Conservation (phyloP, 1,284 basidiomycete genomes). For the Ustilago xerochloae region DNA sequence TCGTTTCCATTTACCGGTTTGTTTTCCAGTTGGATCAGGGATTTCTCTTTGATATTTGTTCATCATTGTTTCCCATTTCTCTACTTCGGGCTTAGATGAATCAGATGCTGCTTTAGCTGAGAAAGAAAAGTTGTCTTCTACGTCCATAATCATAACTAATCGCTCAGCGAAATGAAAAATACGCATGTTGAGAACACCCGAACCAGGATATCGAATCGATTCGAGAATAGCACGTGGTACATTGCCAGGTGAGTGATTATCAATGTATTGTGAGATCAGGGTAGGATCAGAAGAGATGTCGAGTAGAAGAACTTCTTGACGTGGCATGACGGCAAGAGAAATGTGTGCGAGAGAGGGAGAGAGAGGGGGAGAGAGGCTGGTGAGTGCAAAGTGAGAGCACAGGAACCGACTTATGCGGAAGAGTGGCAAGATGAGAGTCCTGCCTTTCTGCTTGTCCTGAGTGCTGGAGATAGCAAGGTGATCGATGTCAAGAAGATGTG, state of each 20-base stretch:
- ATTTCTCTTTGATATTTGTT: slow-evolving; percentile 29
- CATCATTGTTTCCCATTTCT: slow-evolving; percentile 33
- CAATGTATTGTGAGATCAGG: slow-evolving; percentile 34
- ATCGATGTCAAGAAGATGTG: not conserved
- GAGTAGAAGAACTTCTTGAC: slow-evolving; percentile 34
- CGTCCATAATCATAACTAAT: slow-evolving; percentile 42
- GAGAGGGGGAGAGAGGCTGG: too few species aligned
- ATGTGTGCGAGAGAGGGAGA: too few species aligned
- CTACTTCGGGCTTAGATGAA: slow-evolving; percentile 18
- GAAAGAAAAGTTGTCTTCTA: slow-evolving; percentile 33
- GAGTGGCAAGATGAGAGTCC: too few species aligned
- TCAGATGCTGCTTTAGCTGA: slow-evolving; percentile 27
- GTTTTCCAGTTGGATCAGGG: slow-evolving; percentile 21
- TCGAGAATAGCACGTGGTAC: slow-evolving; percentile 27
- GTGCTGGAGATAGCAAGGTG: not conserved
- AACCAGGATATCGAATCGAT: slow-evolving; percentile 30
- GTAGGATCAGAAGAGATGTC: slow-evolving; percentile 23
- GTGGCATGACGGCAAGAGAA: slow-evolving; percentile 31
- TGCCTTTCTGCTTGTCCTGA: not conserved
- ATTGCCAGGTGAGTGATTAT: slow-evolving; percentile 39
- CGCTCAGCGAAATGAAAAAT: slow-evolving; percentile 42
- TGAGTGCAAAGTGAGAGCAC: too few species aligned
- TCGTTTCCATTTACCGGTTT: slow-evolving; percentile 31
- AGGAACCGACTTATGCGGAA: too few species aligned
- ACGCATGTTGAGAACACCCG: slow-evolving; percentile 40